These are phyloP conservation scores for Hyphodiscus sp. DNA, from an alignment of 2,329 filamentous ascomycete genomes.

Conservation along the genomic window DNA sequence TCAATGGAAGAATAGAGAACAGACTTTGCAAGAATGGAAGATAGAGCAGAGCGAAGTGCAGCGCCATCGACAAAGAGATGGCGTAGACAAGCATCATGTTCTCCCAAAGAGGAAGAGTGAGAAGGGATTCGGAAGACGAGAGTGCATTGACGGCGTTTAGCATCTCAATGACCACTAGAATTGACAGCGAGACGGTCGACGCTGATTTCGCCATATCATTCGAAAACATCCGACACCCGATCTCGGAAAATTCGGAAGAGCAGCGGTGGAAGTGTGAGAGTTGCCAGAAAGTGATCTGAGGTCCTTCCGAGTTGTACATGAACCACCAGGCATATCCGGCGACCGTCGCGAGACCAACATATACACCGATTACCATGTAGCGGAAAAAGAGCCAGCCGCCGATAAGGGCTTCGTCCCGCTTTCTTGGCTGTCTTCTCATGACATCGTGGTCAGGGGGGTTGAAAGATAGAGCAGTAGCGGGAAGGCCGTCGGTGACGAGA, in stretches of 20 bases:
- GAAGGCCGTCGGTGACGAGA: slow-evolving; percentile 92
- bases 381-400: slow-evolving; percentile 96
- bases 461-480: slow-evolving; percentile 93
- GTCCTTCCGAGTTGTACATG: slow-evolving; percentile 87
- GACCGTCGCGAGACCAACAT: slow-evolving; percentile 91
- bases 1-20: slow-evolving; percentile 86
- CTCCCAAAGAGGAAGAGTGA: slow-evolving; percentile 93
- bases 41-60: slow-evolving; percentile 93
- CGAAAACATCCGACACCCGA: slow-evolving; percentile 87
- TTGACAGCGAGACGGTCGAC: slow-evolving; percentile 86
- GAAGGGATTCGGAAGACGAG: slow-evolving; percentile 86
- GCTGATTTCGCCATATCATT: slow-evolving; percentile 82
- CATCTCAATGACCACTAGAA: slow-evolving; percentile 97
- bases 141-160: slow-evolving; percentile 98
- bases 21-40: slow-evolving; percentile 79
- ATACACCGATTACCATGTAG: slow-evolving; percentile 92
- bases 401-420: slow-evolving; percentile 88
- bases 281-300: slow-evolving; percentile 86
- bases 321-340: slow-evolving; percentile 99
- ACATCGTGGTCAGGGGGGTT: slow-evolving; percentile 98
- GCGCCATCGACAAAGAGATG: slow-evolving; percentile 83
- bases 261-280: slow-evolving; percentile 92
- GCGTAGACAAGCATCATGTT: slow-evolving; percentile 99
- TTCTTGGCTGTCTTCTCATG: slow-evolving; percentile 86
- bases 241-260: slow-evolving; percentile 74